Conservation (phyloP, 805 yeast genomes). For the Ogataea paradorogensis region DNA sequence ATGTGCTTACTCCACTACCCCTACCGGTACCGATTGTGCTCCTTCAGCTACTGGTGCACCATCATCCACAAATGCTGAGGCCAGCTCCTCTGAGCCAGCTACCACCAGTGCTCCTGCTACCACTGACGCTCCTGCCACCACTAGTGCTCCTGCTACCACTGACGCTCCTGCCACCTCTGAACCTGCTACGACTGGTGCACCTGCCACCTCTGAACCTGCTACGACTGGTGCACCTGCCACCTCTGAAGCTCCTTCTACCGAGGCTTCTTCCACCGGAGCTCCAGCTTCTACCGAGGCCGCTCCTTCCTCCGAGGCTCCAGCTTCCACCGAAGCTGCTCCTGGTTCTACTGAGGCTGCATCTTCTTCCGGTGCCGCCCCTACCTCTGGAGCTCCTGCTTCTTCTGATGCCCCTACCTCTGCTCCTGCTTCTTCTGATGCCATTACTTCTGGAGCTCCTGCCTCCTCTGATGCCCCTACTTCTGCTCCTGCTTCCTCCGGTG, state of each 20-base stretch:
- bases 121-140: conserved; percentile 1
- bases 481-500: conserved; percentile 3
- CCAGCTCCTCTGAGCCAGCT: conserved; percentile 9
- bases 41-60: conserved; percentile 5
- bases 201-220: conserved; percentile 11
- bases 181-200: conserved; percentile 2
- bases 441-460: background rate
- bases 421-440: background rate
- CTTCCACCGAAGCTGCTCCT: conserved; percentile 3
- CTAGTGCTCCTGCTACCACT: background rate
- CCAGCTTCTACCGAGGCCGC: background rate
- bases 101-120: background rate
- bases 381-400: background rate
- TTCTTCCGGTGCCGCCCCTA: conserved; percentile 20
- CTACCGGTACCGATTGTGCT: conserved; percentile 36
- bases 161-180: conserved; percentile 23
- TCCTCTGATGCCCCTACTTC: background rate
- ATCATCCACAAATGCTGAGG: too few species aligned
- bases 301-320: too few species aligned
- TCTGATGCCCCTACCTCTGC: conserved; percentile 5
- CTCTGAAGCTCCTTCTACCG: conserved; percentile 18
- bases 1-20: conserved; percentile 33
- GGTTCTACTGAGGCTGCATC: too few species aligned
- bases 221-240: background rate
- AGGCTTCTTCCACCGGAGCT: conserved; percentile 4